Conservation (phyloP, 1,284 basidiomycete species). For the Trichosporon inkin region DNA sequence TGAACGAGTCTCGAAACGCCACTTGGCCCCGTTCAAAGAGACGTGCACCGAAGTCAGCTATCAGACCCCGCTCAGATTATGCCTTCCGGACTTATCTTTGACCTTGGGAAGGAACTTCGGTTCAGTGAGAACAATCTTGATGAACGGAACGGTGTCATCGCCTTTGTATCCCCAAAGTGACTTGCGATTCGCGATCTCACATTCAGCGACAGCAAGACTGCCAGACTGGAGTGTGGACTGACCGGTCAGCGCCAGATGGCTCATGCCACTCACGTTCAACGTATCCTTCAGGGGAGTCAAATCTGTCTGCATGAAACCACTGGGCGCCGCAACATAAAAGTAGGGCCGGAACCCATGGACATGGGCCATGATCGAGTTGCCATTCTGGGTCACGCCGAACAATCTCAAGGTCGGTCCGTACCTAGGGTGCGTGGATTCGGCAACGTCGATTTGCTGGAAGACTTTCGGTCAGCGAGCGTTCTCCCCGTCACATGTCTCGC, state of each 20-base stretch:
- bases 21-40: constrained; percentile 81
- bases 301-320: constrained; percentile 70
- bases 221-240: constrained; percentile 35
- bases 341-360: constrained; percentile 81
- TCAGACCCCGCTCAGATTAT: not conserved
- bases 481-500: constrained; percentile 20
- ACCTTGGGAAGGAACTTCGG: constrained; percentile 75
- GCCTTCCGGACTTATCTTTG: constrained; percentile 69
- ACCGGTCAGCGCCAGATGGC: not conserved
- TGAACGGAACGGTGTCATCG: constrained; percentile 70
- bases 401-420: constrained; percentile 62
- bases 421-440: constrained; percentile 61
- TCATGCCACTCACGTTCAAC: constrained; percentile 63
- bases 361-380: constrained; percentile 79
- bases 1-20: constrained; percentile 66
- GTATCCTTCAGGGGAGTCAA: constrained; percentile 62
- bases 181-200: constrained; percentile 64
- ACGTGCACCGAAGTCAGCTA: constrained; percentile 55
- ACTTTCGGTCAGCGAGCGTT: constrained; percentile 36
- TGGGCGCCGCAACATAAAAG: constrained; percentile 80
- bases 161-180: constrained; percentile 83
- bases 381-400: constrained; percentile 82
- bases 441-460: constrained; percentile 92
- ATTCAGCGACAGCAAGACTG: constrained; percentile 55
- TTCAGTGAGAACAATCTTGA: constrained; percentile 72